Conservation (phyloP, 2,329 filamentous ascomycete species). For the Apiospora hydei region DNA sequence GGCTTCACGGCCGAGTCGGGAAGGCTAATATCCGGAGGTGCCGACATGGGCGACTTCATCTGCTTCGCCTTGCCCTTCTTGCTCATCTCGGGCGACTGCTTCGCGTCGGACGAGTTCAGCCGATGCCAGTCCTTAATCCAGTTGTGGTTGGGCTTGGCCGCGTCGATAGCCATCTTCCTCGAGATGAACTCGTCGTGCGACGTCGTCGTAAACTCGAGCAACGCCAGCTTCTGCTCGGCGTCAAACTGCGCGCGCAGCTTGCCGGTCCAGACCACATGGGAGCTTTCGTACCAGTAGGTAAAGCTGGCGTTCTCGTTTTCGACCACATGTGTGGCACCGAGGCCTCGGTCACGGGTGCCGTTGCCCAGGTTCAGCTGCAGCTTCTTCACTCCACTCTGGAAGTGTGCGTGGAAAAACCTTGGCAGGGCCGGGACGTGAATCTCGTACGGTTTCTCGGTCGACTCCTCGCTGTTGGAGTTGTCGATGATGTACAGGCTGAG, state of each 20-base stretch:
- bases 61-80: slow-evolving; percentile 68
- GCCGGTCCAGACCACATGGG: slow-evolving; percentile 82
- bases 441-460: slow-evolving; percentile 79
- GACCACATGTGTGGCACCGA: slow-evolving; percentile 74
- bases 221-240: slow-evolving; percentile 78
- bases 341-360: slow-evolving; percentile 61
- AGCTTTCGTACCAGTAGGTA: slow-evolving; percentile 87
- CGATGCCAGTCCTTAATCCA: slow-evolving; percentile 73
- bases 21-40: slow-evolving; percentile 68
- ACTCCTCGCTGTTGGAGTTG: slow-evolving; percentile 53
- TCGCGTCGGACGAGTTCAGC: slow-evolving; percentile 63
- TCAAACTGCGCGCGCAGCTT: slow-evolving; percentile 82
- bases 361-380: slow-evolving; percentile 88
- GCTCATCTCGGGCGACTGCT: slow-evolving; percentile 70
- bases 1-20: slow-evolving; percentile 64
- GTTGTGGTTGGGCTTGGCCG: slow-evolving; percentile 66
- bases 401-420: slow-evolving; percentile 90
- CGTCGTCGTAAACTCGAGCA: slow-evolving; percentile 81
- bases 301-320: slow-evolving; percentile 80
- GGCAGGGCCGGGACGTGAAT: slow-evolving; percentile 82
- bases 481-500: slow-evolving; percentile 69
- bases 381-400: slow-evolving; percentile 82
- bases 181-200: slow-evolving; percentile 86
- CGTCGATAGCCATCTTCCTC: slow-evolving; percentile 67
- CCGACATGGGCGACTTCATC: slow-evolving; percentile 65